Conservation (phyloP, 2,329 filamentous ascomycete species). For the Rutstroemia sp. region DNA sequence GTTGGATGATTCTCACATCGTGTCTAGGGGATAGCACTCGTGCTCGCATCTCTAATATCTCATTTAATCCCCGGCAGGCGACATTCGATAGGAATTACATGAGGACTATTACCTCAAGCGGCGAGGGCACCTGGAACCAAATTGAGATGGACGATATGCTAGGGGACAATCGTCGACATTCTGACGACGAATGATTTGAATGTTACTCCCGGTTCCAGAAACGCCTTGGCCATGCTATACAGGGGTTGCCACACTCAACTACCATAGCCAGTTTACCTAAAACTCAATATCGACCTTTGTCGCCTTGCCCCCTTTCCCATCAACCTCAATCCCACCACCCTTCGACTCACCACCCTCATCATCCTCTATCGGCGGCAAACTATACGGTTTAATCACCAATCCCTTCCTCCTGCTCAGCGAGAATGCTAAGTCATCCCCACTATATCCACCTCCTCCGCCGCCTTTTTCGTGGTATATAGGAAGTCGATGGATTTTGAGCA, state of each 20-base stretch:
- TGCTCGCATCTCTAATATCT: conserved; percentile 17
- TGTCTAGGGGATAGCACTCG: conserved; percentile 29
- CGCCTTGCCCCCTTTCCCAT: conserved; percentile 23
- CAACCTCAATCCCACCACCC: conserved; percentile 22
- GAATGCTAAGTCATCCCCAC: conserved; percentile 82
- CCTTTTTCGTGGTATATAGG: conserved; percentile 85
- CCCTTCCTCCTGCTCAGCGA: conserved; percentile 73
- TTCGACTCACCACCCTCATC: conserved; percentile 40
- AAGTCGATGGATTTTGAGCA: conserved; percentile 74
- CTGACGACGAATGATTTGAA: conserved; percentile 3
- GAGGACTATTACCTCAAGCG: conserved; percentile 26
- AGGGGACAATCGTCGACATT: conserved; percentile 22
- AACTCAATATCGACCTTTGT: conserved; percentile 30
- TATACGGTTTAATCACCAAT: conserved; percentile 81
- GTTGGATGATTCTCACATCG: conserved; percentile 30
- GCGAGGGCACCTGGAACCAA: conserved; percentile 30
- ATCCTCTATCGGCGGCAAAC: conserved; percentile 77
- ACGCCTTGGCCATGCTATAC: conserved; percentile 7
- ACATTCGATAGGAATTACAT: conserved; percentile 28
- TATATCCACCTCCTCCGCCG: conserved; percentile 62
- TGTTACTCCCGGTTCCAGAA: not conserved
- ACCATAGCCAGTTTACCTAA: conserved; percentile 8
- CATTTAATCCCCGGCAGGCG: conserved; percentile 23
- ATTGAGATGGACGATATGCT: conserved; percentile 30
- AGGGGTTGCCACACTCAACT: not conserved